These are phyloP conservation scores for Tremellales sp. DNA, from an alignment of 1,284 basidiomycete genomes.

Conservation along the genomic window DNA sequence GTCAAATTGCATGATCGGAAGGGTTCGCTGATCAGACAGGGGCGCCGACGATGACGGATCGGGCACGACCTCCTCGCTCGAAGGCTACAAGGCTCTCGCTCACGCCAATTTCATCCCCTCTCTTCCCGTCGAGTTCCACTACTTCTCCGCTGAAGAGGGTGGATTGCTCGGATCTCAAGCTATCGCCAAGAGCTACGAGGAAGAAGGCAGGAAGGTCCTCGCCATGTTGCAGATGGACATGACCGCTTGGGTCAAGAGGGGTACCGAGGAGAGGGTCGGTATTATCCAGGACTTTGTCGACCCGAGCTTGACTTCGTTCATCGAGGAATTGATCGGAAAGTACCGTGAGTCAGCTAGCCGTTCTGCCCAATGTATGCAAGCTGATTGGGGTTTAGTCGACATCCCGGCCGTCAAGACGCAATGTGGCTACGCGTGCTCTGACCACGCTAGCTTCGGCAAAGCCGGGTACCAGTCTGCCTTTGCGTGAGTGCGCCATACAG, in stretches of 20 bases:
- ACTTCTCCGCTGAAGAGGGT: conserved; percentile 91
- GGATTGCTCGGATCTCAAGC: conserved; percentile 95
- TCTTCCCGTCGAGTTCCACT: conserved; percentile 82
- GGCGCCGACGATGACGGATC: conserved; percentile 77
- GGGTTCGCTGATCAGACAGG: conserved; percentile 6
- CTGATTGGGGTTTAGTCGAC: conserved; percentile 29
- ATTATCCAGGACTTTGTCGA: conserved; percentile 87
- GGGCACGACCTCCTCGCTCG: conserved; percentile 86
- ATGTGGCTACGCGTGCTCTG: conserved; percentile 93
- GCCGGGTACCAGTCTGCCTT: conserved; percentile 79
- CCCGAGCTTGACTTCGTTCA: conserved; percentile 63
- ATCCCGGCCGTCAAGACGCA: conserved; percentile 52
- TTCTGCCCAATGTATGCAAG: not conserved
- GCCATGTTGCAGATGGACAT: conserved; percentile 90
- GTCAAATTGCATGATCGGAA: not conserved
- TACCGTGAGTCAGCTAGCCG: conserved; percentile 60
- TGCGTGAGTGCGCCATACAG: conserved; percentile 57
- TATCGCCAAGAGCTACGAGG: conserved; percentile 73
- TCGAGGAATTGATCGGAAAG: conserved; percentile 63
- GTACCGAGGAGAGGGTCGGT: conserved; percentile 80
- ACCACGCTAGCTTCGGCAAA: conserved; percentile 73
- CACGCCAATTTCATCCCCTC: conserved; percentile 71
- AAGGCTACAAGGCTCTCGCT: conserved; percentile 79
- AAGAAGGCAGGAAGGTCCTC: conserved; percentile 61
- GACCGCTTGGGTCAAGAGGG: conserved; percentile 93